These are phyloP conservation scores for Coemansia sp. DNA, from an alignment of 192 early-diverging fungal species.

Conservation along the genomic window DNA sequence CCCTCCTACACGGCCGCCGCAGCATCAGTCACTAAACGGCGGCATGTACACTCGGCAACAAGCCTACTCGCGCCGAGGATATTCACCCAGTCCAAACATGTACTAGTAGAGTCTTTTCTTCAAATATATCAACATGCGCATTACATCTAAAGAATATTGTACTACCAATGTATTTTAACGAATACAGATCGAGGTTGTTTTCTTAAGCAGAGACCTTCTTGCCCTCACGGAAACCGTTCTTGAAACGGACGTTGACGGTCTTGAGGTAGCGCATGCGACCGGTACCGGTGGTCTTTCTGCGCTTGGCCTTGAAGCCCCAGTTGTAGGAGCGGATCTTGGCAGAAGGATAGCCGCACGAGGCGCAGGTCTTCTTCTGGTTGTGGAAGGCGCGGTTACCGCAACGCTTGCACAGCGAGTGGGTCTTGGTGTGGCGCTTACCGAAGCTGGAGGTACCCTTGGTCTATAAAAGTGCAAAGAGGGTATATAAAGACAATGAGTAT, in stretches of 20 bases:
- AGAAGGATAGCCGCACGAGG: slow-evolving; percentile 97
- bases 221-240: slow-evolving; percentile 97
- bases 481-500: neutral
- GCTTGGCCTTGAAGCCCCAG: slow-evolving; percentile 94
- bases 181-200: slow-evolving; percentile 4
- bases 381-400: slow-evolving; percentile 98
- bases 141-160: too few relatives aligned
- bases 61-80: neutral
- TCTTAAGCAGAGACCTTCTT: slow-evolving; percentile 10
- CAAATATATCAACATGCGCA: too few relatives aligned
- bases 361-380: slow-evolving; percentile 99
- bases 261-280: slow-evolving; percentile 98
- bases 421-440: slow-evolving; percentile 99
- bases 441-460: slow-evolving; percentile 98
- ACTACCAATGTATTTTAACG: too few relatives aligned
- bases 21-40: too few relatives aligned
- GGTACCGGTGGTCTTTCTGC: slow-evolving; percentile 99
- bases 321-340: slow-evolving; percentile 97
- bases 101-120: neutral
- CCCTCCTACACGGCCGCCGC: neutral
- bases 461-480: slow-evolving; percentile 26
- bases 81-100: neutral
- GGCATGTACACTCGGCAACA: neutral
- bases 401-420: slow-evolving; percentile 97
- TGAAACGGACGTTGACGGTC: slow-evolving; percentile 87